Evolutionary conservation across 495 filamentous ascomycete genomes (phyloP).

Genomic region (Pyrenula aspistea): DNA sequence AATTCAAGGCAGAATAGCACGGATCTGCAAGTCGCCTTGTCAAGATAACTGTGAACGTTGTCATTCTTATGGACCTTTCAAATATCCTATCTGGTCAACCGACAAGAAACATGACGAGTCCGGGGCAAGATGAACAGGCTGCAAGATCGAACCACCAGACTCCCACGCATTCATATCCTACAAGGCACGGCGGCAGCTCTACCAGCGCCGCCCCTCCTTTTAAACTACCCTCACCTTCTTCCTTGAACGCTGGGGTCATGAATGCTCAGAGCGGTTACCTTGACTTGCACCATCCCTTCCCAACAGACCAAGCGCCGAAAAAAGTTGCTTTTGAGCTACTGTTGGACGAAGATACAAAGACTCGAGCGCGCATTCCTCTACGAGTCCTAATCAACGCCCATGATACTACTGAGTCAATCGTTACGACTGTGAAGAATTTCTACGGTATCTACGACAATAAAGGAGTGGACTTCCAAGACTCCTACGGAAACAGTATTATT

Average conservation of each 20-base stretch:
- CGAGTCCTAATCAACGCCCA: conserved; percentile 84
- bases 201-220: not conserved
- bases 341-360: conserved; percentile 58
- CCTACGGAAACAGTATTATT: conserved; percentile 75
- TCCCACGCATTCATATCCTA: not conserved
- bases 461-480: conserved; percentile 86
- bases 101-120: not conserved
- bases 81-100: not conserved
- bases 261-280: conserved; percentile 19
- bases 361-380: conserved; percentile 73
- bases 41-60: no score
- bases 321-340: conserved; percentile 78
- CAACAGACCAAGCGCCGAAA: conserved; percentile 51
- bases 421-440: conserved; percentile 94
- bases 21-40: no score
- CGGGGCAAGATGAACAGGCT: not conserved
- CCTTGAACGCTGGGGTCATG: conserved; percentile 12
- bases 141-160: not conserved
- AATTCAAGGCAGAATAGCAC: no score
- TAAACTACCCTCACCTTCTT: conserved; percentile 1
- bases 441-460: conserved; percentile 78
- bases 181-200: not conserved
- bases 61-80: not conserved
- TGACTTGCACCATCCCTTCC: conserved; percentile 30
- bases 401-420: conserved; percentile 91